Percentiles rank a stretch among this genome's conserved stretches.
These are phyloP conservation scores for Stephania yunnanensis DNA, from an alignment of 164 flowering plant genomes.

Conservation along the genomic window DNA sequence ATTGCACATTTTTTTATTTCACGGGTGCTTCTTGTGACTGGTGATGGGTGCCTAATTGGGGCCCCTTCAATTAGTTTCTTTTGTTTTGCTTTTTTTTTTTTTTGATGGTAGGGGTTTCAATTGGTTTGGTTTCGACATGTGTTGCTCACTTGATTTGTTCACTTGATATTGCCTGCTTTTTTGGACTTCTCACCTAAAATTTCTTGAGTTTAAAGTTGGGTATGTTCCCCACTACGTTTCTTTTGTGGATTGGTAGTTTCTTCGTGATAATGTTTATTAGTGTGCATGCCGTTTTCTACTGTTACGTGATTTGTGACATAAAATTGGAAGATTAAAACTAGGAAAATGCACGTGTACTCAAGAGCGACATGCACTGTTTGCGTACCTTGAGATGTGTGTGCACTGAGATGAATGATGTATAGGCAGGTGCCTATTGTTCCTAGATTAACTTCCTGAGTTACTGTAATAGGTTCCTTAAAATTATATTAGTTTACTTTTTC, in stretches of 20 bases:
- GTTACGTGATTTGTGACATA: neutral
- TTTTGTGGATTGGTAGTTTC: neutral
- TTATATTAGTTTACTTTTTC: no score
- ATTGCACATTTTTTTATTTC: neutral
- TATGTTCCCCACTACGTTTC: slow-evolving; percentile 1
- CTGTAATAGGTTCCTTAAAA: no score
- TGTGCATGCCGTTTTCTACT: neutral
- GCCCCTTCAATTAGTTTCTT: neutral
- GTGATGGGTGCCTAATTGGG: slow-evolving; percentile 1
- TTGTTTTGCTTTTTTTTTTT: neutral
- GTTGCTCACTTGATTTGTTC: neutral
- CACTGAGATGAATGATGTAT: no score
- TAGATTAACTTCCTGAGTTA: no score
- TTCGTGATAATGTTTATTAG: neutral
- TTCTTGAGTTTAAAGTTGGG: neutral
- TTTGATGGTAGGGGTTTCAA: neutral
- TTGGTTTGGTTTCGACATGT: neutral
- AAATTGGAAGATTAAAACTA: neutral
- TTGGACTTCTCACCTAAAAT: neutral
- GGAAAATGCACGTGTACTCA: no score
- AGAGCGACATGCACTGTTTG: no score
- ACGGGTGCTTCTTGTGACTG: neutral
- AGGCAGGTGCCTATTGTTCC: no score
- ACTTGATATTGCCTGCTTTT: neutral
- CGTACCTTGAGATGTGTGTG: no score